Evolutionary conservation across 176 grass and related monocot species (phyloP).

Genomic region (Hordeum marinum): DNA sequence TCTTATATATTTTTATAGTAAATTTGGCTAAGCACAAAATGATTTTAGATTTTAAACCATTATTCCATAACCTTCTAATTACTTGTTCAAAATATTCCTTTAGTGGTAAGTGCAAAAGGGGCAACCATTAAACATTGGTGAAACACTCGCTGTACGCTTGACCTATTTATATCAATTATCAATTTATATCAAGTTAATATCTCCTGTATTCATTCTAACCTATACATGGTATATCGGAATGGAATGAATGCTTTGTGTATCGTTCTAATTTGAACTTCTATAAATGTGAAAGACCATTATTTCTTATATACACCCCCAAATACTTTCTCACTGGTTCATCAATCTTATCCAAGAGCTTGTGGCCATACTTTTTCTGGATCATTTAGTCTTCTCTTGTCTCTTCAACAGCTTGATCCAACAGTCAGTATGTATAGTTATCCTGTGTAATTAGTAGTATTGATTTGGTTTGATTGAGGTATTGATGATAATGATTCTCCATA

Average conservation of each 20-base stretch:
- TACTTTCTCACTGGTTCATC: neutral
- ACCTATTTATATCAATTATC: neutral
- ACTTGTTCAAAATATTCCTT: neutral
- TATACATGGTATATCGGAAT: neutral
- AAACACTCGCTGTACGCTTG: neutral
- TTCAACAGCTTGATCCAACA: neutral
- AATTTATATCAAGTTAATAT: neutral
- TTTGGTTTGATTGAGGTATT: neutral
- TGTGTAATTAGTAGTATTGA: neutral
- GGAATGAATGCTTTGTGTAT: neutral
- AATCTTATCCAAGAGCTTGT: neutral
- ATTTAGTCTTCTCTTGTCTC: neutral
- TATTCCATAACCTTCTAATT: neutral
- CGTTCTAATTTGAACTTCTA: neutral
- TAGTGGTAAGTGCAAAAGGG: neutral
- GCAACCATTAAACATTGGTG: neutral
- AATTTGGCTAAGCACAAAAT: no score
- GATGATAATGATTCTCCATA: neutral
- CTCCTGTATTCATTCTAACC: no score
- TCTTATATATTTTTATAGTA: no score
- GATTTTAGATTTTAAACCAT: neutral
- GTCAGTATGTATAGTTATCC: neutral
- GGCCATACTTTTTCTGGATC: neutral
- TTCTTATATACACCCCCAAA: neutral
- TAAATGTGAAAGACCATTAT: neutral